A percentile compares a stretch with the other conserved stretches of the same genome.
Conservation (phyloP, 768 basidiomycete species). For the Lentinula boryana region DNA sequence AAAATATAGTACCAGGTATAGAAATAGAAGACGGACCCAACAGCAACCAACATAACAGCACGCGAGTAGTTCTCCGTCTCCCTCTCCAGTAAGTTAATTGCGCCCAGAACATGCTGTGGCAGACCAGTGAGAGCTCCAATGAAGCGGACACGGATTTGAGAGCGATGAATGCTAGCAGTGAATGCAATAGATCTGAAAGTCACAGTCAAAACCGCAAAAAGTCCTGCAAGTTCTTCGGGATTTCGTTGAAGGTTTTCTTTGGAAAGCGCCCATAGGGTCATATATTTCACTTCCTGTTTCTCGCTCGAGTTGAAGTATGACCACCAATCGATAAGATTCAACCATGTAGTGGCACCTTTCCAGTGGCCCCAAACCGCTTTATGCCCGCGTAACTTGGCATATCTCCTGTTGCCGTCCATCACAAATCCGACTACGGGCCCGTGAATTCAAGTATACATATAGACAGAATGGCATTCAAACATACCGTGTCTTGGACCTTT, state of each 20-base stretch:
- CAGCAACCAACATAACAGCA: constrained; percentile 10
- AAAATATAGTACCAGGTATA: not conserved
- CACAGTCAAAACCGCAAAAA: constrained; percentile 11
- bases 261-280: constrained; percentile 13
- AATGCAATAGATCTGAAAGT: constrained; percentile 13
- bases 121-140: constrained; percentile 9
- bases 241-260: constrained; percentile 12
- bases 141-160: constrained; percentile 11
- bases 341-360: constrained; percentile 10
- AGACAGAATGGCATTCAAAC: not conserved
- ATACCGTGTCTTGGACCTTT: not conserved
- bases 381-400: constrained; percentile 8
- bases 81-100: constrained; percentile 11
- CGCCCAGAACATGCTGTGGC: constrained; percentile 8
- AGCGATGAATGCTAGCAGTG: constrained; percentile 10
- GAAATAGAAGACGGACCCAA: not conserved
- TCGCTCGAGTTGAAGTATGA: constrained; percentile 9
- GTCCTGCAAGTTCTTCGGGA: constrained; percentile 10
- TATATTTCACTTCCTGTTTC: constrained; percentile 7
- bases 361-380: constrained; percentile 10
- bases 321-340: constrained; percentile 14
- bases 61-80: constrained; percentile 8
- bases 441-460: not conserved
- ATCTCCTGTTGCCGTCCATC: constrained; percentile 14
- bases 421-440: constrained; percentile 11